phyloP scores from a whole-genome alignment of 1,139 yeast species.

The Kurtzmaniella quercitrusa region DNA sequence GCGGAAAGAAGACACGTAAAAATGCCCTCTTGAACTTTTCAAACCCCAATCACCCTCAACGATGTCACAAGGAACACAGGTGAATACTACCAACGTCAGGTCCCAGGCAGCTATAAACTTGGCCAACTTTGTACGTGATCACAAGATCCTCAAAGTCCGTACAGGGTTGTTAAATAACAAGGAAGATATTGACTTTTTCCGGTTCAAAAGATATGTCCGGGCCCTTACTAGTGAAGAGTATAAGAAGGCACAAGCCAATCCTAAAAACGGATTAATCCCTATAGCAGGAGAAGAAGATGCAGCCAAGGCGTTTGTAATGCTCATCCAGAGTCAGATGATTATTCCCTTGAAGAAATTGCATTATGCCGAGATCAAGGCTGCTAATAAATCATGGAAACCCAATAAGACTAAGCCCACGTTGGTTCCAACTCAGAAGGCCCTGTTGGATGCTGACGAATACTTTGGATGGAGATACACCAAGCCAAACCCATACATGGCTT shows the following conservation, averaged over 20 bases:
- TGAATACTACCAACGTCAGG: conserved; percentile 14
- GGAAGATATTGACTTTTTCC: conserved; percentile 72
- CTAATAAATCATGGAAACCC: conserved; percentile 58
- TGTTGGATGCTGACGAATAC: conserved; percentile 71
- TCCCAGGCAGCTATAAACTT: conserved; percentile 41
- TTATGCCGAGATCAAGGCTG: conserved; percentile 63
- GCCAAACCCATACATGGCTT: conserved; percentile 63
- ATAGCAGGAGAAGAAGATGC: conserved; percentile 53
- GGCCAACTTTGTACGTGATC: conserved; percentile 68
- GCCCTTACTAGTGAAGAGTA: conserved; percentile 76
- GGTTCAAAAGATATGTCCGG: conserved; percentile 77
- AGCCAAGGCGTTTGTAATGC: conserved; percentile 54
- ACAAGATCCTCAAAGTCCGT: conserved; percentile 67
- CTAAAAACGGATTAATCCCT: conserved; percentile 55
- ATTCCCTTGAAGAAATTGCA: conserved; percentile 72
- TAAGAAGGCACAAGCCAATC: conserved; percentile 49
- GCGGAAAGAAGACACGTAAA: neutral
- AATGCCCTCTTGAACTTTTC: neutral
- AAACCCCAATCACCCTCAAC: neutral
- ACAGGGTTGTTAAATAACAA: conserved; percentile 71
- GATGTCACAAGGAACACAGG: conserved; percentile 2
- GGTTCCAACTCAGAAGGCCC: conserved; percentile 62
- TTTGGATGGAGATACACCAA: conserved; percentile 83
- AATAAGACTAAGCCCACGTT: conserved; percentile 74
- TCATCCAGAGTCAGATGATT: conserved; percentile 73